phyloP scores from a whole-genome alignment of 1,139 yeast genomes.

The Kluyveromyces sp. region DNA sequence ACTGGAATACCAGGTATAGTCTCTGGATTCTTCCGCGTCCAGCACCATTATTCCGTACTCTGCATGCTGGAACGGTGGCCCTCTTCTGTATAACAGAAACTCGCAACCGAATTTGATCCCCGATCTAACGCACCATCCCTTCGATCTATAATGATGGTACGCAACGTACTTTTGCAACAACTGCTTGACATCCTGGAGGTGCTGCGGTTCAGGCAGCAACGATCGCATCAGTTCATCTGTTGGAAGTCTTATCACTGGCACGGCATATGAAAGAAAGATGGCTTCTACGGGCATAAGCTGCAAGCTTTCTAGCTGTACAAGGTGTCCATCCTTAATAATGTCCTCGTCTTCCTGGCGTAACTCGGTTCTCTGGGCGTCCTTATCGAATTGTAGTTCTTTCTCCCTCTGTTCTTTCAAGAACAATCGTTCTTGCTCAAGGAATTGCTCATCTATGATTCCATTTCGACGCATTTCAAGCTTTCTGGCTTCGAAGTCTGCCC shows the following conservation, averaged over 20 bases:
- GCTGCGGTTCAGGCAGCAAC: constrained; percentile 10
- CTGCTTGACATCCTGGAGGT: constrained; percentile 14
- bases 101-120: constrained; percentile 92
- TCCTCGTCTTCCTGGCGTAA: constrained; percentile 38
- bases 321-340: constrained; percentile 36
- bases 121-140: constrained; percentile 91
- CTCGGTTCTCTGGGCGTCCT: constrained; percentile 18
- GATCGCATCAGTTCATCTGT: constrained; percentile 13
- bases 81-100: constrained; percentile 70
- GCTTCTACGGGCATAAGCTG: constrained; percentile 76
- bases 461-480: constrained; percentile 31
- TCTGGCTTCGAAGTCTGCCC: constrained; percentile 33
- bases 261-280: constrained; percentile 53
- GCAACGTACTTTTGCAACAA: constrained; percentile 46
- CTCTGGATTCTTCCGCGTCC: constrained; percentile 35
- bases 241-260: constrained; percentile 31
- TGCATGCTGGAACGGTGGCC: constrained; percentile 95
- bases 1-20: constrained; percentile 39
- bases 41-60: constrained; percentile 64
- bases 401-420: constrained; percentile 31
- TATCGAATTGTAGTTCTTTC: constrained; percentile 25
- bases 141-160: constrained; percentile 79
- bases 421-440: constrained; percentile 31
- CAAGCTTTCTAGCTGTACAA: constrained; percentile 52
- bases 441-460: constrained; percentile 30